phyloP scores from a whole-genome alignment of 345 rosid species.

The Murraya paniculata region DNA sequence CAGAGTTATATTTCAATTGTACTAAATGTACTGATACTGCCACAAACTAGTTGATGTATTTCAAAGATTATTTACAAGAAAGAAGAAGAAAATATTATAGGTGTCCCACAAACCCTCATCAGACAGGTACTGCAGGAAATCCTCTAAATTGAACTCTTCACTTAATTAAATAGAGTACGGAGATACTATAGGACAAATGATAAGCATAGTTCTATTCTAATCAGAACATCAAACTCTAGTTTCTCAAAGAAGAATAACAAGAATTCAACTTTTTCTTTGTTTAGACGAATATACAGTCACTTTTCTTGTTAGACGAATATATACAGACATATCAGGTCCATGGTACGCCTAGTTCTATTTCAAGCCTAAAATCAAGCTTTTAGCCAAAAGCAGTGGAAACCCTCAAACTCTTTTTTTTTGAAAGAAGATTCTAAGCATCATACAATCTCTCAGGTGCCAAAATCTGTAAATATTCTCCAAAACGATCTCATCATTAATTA shows the following conservation, averaged over 20 bases:
- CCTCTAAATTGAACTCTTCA: background rate
- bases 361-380: background rate
- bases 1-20: background rate
- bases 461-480: background rate
- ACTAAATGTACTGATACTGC: background rate
- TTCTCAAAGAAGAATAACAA: background rate
- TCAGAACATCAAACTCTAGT: background rate
- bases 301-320: background rate
- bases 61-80: background rate
- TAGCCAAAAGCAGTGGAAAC: background rate
- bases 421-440: background rate
- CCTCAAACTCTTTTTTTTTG: background rate
- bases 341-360: background rate
- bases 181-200: background rate
- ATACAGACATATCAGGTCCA: background rate
- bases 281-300: background rate
- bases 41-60: background rate
- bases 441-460: background rate
- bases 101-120: background rate
- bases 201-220: background rate
- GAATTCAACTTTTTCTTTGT: background rate
- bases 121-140: background rate
- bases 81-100: background rate
- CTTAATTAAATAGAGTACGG: background rate
- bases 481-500: background rate